Evolutionary conservation across 495 filamentous ascomycete genomes (phyloP), one percentile per base, ranked within the genome.

Genomic region (Durotheca rogersii): DNA sequence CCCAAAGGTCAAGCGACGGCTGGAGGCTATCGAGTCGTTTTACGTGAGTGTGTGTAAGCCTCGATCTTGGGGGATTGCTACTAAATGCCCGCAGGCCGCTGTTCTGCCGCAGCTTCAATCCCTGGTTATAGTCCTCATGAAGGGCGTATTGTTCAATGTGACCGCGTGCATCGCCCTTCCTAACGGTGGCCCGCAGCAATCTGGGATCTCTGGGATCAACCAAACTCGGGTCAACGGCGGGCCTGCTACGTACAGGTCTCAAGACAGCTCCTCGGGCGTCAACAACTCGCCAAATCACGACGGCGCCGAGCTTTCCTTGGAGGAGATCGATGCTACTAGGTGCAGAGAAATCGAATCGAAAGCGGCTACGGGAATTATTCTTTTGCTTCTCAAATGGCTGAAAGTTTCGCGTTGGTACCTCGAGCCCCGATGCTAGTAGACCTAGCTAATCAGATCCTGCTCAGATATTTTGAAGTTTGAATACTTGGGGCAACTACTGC

Each of bases 301-400:
- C 19, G 51, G 64, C 7, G 51, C 59, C 14, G 72, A 77, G 6
- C 66, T 67, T 16, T 63, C 73, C 4, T 66, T 73, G 9, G 88
- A 90, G 35, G 89, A 96, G 49, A 67, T 93, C 4, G 89, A 96
- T 68, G 84, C 83, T 30, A 74, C 87, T 19, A 80, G 93, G 33
- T 78, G 81, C 21, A 79, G 90, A 32, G 93, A 98, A 62, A 93
- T 97, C 41, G 84, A 85, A 12, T 82, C 82, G 19, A 98, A 98
- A 69, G 92, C 91, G 2, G 84, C 95, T 5, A 92, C 89, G 27
- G 91, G 86, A 0, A 84, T 90, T 48, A 68, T 97, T 33, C 68
- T 97, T 23, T 79, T 95, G 19, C 64, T 98, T 17, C 66, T 97
- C 43, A 97, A 96, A 70, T 98, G 93, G 93, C 89, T 97, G 64